Evolutionary conservation across 495 filamentous ascomycete species (phyloP).

Genomic region (Aspergillus nanangensis): DNA sequence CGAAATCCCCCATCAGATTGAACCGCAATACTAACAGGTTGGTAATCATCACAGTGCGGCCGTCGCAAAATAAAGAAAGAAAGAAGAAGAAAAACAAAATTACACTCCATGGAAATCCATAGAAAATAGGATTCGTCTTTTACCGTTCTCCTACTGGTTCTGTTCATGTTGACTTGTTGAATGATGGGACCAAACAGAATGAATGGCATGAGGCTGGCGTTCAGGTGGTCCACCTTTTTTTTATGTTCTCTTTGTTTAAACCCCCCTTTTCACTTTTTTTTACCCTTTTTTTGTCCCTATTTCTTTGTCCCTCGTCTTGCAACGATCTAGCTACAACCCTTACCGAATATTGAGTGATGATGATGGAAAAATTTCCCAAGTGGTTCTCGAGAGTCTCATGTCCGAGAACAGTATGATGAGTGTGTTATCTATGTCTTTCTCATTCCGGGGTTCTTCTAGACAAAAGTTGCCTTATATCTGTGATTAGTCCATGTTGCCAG

Average conservation of each 20-base stretch:
- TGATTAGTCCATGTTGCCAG: slow-evolving; percentile 44
- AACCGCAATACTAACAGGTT: slow-evolving; percentile 6
- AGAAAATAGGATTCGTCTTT: slow-evolving; percentile 31
- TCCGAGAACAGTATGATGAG: background rate
- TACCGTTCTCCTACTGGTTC: slow-evolving; percentile 35
- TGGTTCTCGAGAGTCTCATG: too few relatives aligned
- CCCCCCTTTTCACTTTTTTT: slow-evolving; percentile 9
- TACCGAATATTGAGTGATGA: background rate
- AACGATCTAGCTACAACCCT: background rate
- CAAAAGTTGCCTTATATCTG: slow-evolving; percentile 15
- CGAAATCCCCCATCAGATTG: background rate
- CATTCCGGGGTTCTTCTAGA: too few relatives aligned
- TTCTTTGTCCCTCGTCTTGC: background rate
- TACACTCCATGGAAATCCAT: slow-evolving; percentile 16
- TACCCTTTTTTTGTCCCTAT: slow-evolving; percentile 2
- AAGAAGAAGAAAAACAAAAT: background rate
- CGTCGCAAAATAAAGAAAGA: slow-evolving; percentile 44
- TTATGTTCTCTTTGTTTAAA: slow-evolving; percentile 21
- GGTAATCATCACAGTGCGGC: slow-evolving; percentile 28
- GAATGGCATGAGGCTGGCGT: slow-evolving; percentile 51
- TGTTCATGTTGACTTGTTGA: slow-evolving; percentile 37
- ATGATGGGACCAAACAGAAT: slow-evolving; percentile 39
- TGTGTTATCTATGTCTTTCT: background rate
- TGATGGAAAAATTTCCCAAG: too few relatives aligned
- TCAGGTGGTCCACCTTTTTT: slow-evolving; percentile 43